Conservation (phyloP, 345 rosid species). For the Clausena lansium region DNA sequence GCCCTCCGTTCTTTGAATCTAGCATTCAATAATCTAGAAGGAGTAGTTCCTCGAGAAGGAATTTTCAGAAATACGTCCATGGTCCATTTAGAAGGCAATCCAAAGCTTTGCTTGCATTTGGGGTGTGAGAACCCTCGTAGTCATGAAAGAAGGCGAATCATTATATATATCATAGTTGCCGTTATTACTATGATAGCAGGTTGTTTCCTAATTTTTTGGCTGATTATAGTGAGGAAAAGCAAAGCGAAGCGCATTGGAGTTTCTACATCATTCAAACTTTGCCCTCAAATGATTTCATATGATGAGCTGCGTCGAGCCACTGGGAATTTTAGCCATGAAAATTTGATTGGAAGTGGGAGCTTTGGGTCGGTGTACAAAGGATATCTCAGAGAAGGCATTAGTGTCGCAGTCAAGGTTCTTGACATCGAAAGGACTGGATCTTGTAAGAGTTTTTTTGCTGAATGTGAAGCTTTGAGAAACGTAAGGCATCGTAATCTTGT, state of each 20-base stretch:
- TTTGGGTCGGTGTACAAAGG: constrained; percentile 38
- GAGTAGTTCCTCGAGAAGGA: constrained; percentile 32
- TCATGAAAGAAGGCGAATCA: constrained; percentile 6
- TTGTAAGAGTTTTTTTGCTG: constrained; percentile 43
- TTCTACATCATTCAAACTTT: constrained; percentile 9
- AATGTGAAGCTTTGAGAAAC: constrained; percentile 48
- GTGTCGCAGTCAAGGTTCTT: constrained; percentile 7
- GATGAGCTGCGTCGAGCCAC: constrained; percentile 47
- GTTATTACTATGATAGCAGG: constrained; percentile 1
- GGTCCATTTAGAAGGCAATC: constrained; percentile 15
- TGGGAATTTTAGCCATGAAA: constrained; percentile 27
- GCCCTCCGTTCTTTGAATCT: constrained; percentile 45
- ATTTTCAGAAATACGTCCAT: constrained; percentile 22
- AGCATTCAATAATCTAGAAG: constrained; percentile 47
- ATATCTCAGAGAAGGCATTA: no score
- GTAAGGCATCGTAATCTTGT: constrained; percentile 53
- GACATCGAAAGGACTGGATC: constrained; percentile 33
- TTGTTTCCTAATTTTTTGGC: constrained; percentile 11
- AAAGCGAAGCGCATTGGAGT: not conserved
- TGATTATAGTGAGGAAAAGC: constrained; percentile 25
- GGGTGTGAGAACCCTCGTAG: not conserved
- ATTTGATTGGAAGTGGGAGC: constrained; percentile 49
- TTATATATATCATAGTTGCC: constrained; percentile 16
- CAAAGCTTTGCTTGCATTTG: constrained; percentile 6
- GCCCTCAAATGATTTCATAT: constrained; percentile 39